Conservation (phyloP, 805 yeast species). For the Saccharomycopsis capsularis region DNA sequence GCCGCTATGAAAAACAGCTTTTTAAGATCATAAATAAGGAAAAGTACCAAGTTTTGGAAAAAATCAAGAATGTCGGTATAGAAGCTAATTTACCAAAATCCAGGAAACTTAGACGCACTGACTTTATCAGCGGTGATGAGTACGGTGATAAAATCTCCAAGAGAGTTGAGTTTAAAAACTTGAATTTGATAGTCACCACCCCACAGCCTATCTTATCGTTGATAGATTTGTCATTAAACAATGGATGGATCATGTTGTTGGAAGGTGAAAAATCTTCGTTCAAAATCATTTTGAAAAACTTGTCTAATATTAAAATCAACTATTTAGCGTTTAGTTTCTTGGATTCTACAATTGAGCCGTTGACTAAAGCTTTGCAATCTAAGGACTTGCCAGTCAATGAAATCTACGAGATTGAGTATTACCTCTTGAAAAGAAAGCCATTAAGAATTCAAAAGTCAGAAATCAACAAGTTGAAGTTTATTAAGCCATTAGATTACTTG, state of each 20-base stretch:
- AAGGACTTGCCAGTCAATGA: conserved; percentile 51
- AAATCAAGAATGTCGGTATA: conserved; percentile 27
- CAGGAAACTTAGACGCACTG: not conserved
- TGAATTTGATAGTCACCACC: conserved; percentile 32
- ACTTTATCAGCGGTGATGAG: conserved; percentile 1
- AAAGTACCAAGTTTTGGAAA: conserved; percentile 24
- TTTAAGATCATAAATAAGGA: conserved; percentile 37
- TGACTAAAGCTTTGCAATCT: conserved; percentile 47
- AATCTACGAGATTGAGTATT: conserved; percentile 68
- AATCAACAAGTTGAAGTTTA: conserved; percentile 23
- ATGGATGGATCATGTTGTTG: conserved; percentile 65
- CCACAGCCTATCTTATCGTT: conserved; percentile 58
- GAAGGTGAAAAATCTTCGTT: conserved; percentile 66
- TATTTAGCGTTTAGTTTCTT: conserved; percentile 53
- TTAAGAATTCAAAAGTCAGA: conserved; percentile 36
- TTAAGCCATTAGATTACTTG: conserved; percentile 35
- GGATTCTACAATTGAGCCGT: conserved; percentile 67
- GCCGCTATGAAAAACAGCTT: conserved; percentile 41
- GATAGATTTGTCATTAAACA: conserved; percentile 45
- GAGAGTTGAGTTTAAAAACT: conserved; percentile 24
- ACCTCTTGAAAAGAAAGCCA: conserved; percentile 50
- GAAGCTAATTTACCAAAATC: conserved; percentile 18
- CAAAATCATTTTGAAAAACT: conserved; percentile 47
- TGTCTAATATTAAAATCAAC: conserved; percentile 49
- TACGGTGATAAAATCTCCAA: conserved; percentile 18